Evolutionary conservation across 2,329 filamentous ascomycete genomes (phyloP), one percentile per base, ranked within the genome.

Genomic region (Grosmannia huntii): DNA sequence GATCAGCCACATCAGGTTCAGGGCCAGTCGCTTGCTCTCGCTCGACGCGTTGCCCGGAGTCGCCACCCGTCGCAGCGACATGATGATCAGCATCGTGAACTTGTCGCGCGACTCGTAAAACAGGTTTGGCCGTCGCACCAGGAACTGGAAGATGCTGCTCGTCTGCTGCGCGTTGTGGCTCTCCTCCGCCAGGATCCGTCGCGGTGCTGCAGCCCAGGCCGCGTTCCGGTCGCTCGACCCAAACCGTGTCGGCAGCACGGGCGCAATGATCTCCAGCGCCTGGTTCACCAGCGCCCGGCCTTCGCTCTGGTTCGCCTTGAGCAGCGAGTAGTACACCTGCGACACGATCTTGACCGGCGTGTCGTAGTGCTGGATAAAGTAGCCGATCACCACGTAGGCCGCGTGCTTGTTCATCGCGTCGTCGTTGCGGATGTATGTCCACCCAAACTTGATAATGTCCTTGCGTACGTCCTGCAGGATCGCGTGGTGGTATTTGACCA

Each of bases 361-460:
- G 65, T 99, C 95, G 68, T 95, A 99, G 63, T 95, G 88, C 0
- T 90, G 89, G 65, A 99, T 96, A 74, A 99, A 99, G 71, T 96
- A 99, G 3, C 89, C 90, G 61, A 99, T 95, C 6, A 99, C 84
- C 5, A 96, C 92, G 66, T 99, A 99, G 3, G 94, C 91, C 0
- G 92, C 94, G 69, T 97, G 94, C 71, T 99, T 99, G 76, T 97
- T 99, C 75, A 99, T 96, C 59, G 96, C 89, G 70, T 99, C 94
- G 67, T 99, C 95, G n/a, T 99, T 81, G 27, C 89, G 84, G 66
- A 99, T 99, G 68, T 96, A 97, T 21, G 91, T 96, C 94, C 94
- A 99, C 3, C 90, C 91, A 71, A 97, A 99, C 72, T 96, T 97
- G 68, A 99, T 99, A 62, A 99, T 92, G 63, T 99, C 94, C 71